Evolutionary conservation across 305 asterid species (phyloP), one percentile per base, ranked within the genome.

Genomic region (Andrographis paniculata): DNA sequence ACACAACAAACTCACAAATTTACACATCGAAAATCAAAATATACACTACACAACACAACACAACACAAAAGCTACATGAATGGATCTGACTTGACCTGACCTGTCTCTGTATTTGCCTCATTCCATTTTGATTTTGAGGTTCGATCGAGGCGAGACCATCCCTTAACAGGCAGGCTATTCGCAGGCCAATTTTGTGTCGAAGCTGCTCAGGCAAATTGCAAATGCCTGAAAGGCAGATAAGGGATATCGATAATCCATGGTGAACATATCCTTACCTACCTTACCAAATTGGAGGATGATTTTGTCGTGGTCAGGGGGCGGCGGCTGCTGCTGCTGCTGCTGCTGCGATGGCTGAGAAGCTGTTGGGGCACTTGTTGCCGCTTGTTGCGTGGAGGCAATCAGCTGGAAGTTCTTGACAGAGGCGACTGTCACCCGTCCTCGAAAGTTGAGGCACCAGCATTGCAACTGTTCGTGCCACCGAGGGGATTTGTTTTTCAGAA

Each of bases 141-240:
- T 24, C 8, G 6, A 24, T 24, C 6, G 30, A 24, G 30, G 8
- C 30, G 30, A 3, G 8, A 24, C 30, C 8, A 4, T 3, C 30
- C 30, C 30, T 3, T 24, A 8, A 3, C 30, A 3, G 6, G 4
- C 30, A 3, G 6, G 8, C 75, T 72, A 71, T 69, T 72, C 82
- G 66, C 87, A 78, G 38, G 82, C 87, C 78, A 75, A 56, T 62
- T 78, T 78, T 10, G 87, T 74, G 70, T 74, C 86, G 31, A 77
- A 77, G 79, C 82, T 77, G 68, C 86, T 77, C 71, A 77, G 60
- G 66, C 86, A 78, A 49, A 78, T 69, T 0, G 87, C 83, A 23
- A 78, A 78, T 22, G 87, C 87, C 62, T 78, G 87, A 55, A 78
- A 76, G 2, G 87, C 87, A 0, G 87, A 78, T 8, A 78, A 31